Percentiles rank a stretch among this genome's conserved stretches.
Evolutionary conservation across 2,329 filamentous ascomycete species (phyloP).

Genomic region (Trichoderma harzianum): DNA sequence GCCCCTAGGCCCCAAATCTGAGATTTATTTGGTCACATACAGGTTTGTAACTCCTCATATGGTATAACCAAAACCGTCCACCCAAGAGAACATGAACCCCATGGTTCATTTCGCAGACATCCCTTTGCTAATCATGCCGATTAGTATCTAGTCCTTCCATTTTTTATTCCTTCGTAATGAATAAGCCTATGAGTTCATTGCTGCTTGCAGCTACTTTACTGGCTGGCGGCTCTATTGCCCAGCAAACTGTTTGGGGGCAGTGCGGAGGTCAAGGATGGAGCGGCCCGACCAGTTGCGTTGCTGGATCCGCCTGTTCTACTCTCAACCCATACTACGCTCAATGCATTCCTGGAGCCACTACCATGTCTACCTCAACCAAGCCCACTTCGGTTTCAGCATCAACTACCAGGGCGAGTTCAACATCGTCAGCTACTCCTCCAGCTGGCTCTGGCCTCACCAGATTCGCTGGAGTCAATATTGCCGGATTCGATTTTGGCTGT

Average conservation of each 20-base stretch:
- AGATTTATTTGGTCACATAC: background rate
- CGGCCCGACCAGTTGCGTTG: background rate
- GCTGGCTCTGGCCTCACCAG: background rate
- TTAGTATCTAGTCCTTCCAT: background rate
- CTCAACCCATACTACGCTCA: constrained; percentile 4
- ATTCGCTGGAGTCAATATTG: constrained; percentile 4
- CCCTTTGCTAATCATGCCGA: background rate
- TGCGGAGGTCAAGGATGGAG: constrained; percentile 3
- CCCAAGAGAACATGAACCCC: background rate
- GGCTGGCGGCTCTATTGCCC: background rate
- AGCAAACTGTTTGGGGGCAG: constrained; percentile 6
- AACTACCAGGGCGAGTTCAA: background rate
- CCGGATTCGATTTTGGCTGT: constrained; percentile 40
- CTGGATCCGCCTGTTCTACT: background rate
- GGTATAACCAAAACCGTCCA: background rate
- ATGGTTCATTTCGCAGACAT: background rate
- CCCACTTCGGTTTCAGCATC: background rate
- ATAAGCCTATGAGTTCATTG: background rate
- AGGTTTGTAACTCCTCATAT: background rate
- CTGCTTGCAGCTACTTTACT: background rate
- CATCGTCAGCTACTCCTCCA: background rate
- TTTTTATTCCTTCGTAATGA: background rate
- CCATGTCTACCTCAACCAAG: background rate
- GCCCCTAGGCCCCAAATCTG: background rate
- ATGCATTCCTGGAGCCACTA: constrained; percentile 1